These are phyloP conservation scores for Brassica juncea DNA, from an alignment of 345 rosid genomes.

Conservation along the genomic window DNA sequence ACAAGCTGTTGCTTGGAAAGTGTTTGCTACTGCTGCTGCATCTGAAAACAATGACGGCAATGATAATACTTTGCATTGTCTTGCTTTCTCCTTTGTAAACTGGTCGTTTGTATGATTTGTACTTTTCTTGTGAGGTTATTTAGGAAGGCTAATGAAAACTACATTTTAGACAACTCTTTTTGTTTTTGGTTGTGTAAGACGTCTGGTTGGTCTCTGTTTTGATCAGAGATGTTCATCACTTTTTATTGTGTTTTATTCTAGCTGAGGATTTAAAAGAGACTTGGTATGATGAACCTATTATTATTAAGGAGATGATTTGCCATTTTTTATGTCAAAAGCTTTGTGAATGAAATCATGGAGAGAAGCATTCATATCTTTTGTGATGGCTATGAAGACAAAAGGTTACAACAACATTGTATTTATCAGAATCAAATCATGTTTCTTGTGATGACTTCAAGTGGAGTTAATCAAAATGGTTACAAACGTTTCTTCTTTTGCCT, in stretches of 20 bases:
- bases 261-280: not conserved
- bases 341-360: not conserved
- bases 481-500: conserved; percentile 7
- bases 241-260: conserved; percentile 14
- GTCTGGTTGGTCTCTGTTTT: conserved; percentile 20
- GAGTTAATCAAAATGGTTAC: conserved; percentile 10
- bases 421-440: not conserved
- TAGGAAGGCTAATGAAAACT: conserved; percentile 18
- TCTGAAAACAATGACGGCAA: conserved; percentile 45
- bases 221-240: conserved; percentile 20
- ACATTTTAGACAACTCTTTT: conserved; percentile 29
- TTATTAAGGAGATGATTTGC: not conserved
- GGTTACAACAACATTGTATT: not conserved
- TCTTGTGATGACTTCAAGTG: not conserved
- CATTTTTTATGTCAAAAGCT: not conserved
- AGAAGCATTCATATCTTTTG: not conserved
- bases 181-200: conserved; percentile 29
- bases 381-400: not conserved
- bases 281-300: not conserved
- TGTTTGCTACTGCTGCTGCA: conserved; percentile 48
- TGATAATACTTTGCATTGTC: conserved; percentile 66
- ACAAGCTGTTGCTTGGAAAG: conserved; percentile 96
- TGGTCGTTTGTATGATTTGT: conserved; percentile 83
- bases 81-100: conserved; percentile 93
- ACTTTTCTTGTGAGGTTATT: not conserved